phyloP scores from a whole-genome alignment of 208 protist genomes.

The Leptomonas seymouri region DNA sequence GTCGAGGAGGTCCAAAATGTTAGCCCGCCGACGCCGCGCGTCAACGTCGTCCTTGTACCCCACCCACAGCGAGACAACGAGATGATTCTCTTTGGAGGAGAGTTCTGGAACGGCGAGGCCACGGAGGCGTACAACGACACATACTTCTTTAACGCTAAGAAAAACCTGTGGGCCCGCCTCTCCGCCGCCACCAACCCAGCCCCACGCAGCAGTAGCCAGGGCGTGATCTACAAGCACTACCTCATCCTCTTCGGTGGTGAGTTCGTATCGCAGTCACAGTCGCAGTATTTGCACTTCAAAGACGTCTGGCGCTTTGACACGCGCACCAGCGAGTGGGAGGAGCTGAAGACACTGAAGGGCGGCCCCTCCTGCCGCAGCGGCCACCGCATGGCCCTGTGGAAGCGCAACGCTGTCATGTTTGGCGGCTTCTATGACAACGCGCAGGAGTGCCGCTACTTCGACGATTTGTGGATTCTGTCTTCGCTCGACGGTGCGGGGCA shows the following conservation, averaged over 20 bases:
- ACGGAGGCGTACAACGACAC: conserved; percentile 92
- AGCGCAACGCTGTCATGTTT: conserved; percentile 87
- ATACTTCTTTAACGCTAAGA: conserved; percentile 82
- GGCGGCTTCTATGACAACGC: conserved; percentile 94
- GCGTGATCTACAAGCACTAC: conserved; percentile 85
- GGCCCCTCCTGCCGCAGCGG: conserved; percentile 90
- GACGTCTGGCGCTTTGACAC: conserved; percentile 91
- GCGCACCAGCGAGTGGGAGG: conserved; percentile 78
- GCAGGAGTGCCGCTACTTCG: conserved; percentile 86
- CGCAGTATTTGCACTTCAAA: conserved; percentile 91
- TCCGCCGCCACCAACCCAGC: conserved; percentile 69
- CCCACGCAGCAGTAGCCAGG: conserved; percentile 85
- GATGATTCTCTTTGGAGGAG: conserved; percentile 90
- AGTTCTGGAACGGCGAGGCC: conserved; percentile 87
- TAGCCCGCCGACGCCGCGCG: conserved; percentile 67
- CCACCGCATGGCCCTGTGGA: conserved; percentile 92
- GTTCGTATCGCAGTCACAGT: conserved; percentile 93
- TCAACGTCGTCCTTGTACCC: conserved; percentile 75
- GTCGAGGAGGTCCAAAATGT: conserved; percentile 72
- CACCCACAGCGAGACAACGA: conserved; percentile 82
- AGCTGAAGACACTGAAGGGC: conserved; percentile 78
- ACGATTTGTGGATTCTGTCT: conserved; percentile 89
- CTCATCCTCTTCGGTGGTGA: conserved; percentile 89
- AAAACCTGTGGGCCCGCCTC: conserved; percentile 67
- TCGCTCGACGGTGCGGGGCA: conserved; percentile 75